Conservation (phyloP, 176 grass and related monocot species). For the Carex parvula region DNA sequence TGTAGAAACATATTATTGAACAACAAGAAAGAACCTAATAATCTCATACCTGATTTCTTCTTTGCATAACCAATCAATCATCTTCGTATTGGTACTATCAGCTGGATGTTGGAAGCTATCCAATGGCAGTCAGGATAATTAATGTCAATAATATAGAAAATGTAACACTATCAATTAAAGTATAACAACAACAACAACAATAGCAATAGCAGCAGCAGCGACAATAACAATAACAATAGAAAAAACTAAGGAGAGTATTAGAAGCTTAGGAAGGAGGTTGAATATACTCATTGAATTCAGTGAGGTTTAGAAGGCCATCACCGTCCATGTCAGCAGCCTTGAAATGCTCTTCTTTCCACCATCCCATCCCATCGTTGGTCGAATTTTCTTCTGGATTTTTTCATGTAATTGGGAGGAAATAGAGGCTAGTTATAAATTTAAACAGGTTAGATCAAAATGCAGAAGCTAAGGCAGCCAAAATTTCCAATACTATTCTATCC, state of each 20-base stretch:
- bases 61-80: slow-evolving; percentile 80
- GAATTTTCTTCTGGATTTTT: slow-evolving; percentile 66
- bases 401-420: slow-evolving; percentile 4
- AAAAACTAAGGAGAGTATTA: slow-evolving; percentile 16
- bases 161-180: background rate
- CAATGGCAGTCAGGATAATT: slow-evolving; percentile 27
- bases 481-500: background rate
- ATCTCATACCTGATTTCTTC: slow-evolving; percentile 75
- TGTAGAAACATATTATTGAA: background rate
- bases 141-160: slow-evolving; percentile 25
- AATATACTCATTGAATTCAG: slow-evolving; percentile 83
- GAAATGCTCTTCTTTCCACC: slow-evolving; percentile 92
- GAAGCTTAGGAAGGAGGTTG: slow-evolving; percentile 11
- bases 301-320: slow-evolving; percentile 75
- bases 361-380: slow-evolving; percentile 67
- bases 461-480: background rate
- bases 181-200: slow-evolving; percentile 13
- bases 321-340: slow-evolving; percentile 66
- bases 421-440: slow-evolving; percentile 16
- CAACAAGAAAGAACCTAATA: slow-evolving; percentile 8
- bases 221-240: slow-evolving; percentile 20
- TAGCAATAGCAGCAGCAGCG: background rate
- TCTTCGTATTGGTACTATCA: slow-evolving; percentile 66
- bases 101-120: slow-evolving; percentile 88
- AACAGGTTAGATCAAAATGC: background rate